A percentile compares a stretch with the other conserved stretches of the same genome.
phyloP scores from a whole-genome alignment of 2,329 filamentous ascomycete genomes.

The Microdochium bolleyi region DNA sequence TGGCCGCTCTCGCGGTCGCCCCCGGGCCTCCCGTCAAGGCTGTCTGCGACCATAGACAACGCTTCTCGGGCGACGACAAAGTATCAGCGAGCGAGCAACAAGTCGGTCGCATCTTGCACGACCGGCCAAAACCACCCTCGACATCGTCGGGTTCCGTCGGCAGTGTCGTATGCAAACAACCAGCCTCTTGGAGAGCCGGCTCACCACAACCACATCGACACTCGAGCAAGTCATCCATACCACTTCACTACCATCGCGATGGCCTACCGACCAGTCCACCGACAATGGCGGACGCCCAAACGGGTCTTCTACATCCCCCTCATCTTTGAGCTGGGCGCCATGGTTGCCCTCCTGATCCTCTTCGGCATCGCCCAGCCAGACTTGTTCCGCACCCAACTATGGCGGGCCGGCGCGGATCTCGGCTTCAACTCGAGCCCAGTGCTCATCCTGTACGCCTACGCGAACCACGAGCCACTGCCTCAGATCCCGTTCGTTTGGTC shows the following conservation, averaged over 20 bases:
- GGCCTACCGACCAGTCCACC: conserved; percentile 49
- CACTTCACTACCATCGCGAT: conserved; percentile 14
- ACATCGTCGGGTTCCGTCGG: too few relatives aligned
- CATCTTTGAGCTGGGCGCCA: conserved; percentile 59
- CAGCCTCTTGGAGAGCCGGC: too few relatives aligned
- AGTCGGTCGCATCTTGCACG: too few relatives aligned
- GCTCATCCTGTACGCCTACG: conserved; percentile 63
- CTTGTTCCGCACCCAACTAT: conserved; percentile 63
- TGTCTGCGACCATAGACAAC: too few relatives aligned
- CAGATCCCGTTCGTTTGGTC: conserved; percentile 66
- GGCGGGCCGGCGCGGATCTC: conserved; percentile 63
- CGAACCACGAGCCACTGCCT: conserved; percentile 58
- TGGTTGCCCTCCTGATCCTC: conserved; percentile 59
- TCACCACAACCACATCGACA: too few relatives aligned
- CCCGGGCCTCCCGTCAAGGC: background rate
- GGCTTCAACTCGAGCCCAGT: conserved; percentile 68
- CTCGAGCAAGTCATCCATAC: background rate
- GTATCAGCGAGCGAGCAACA: too few relatives aligned
- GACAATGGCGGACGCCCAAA: conserved; percentile 48
- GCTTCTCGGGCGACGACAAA: too few relatives aligned
- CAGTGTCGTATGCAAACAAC: too few relatives aligned
- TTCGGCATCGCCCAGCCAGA: conserved; percentile 69
- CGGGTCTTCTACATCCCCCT: conserved; percentile 46
- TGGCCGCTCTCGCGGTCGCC: background rate
- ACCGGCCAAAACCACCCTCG: too few relatives aligned